phyloP scores from a whole-genome alignment of 2,329 filamentous ascomycete genomes.

The Epichloe typhina region DNA sequence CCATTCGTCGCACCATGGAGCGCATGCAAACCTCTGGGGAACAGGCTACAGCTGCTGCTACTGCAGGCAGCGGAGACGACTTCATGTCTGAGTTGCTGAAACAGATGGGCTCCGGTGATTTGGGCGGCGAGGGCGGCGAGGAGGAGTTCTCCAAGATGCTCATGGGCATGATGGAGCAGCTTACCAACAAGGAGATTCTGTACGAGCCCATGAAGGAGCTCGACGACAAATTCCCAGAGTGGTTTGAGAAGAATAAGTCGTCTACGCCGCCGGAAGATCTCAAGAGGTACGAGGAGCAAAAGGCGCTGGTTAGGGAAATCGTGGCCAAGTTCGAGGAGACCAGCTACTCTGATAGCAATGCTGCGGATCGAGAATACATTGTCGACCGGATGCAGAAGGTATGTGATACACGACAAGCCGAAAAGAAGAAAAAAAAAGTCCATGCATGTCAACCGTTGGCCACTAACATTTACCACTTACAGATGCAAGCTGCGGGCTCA shows the following conservation, averaged over 20 bases:
- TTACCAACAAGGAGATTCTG: slow-evolving; percentile 95
- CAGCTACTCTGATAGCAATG: slow-evolving; percentile 69
- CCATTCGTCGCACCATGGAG: slow-evolving; percentile 87
- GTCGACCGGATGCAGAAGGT: slow-evolving; percentile 98
- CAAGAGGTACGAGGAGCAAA: slow-evolving; percentile 70
- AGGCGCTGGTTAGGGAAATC: slow-evolving; percentile 70
- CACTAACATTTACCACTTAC: not conserved
- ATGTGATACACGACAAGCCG: slow-evolving; percentile 14
- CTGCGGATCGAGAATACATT: slow-evolving; percentile 76
- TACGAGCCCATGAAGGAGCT: slow-evolving; percentile 99
- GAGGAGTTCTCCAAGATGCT: slow-evolving; percentile 92
- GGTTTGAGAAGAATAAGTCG: slow-evolving; percentile 66
- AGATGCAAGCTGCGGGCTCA: slow-evolving; percentile 96
- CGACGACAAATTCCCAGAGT: slow-evolving; percentile 79
- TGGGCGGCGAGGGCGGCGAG: slow-evolving; percentile 47
- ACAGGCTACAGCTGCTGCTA: slow-evolving; percentile 66
- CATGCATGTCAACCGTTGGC: not conserved
- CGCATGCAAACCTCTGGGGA: slow-evolving; percentile 86
- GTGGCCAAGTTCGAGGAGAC: slow-evolving; percentile 76
- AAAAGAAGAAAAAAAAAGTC: not conserved
- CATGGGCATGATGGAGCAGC: slow-evolving; percentile 96
- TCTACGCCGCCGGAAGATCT: slow-evolving; percentile 58
- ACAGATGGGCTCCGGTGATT: slow-evolving; percentile 53
- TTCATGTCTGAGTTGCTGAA: slow-evolving; percentile 87
- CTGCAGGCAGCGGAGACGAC: slow-evolving; percentile 57